phyloP scores from a whole-genome alignment of 2,329 filamentous ascomycete species.

The Pyricularia pennisetigena region DNA sequence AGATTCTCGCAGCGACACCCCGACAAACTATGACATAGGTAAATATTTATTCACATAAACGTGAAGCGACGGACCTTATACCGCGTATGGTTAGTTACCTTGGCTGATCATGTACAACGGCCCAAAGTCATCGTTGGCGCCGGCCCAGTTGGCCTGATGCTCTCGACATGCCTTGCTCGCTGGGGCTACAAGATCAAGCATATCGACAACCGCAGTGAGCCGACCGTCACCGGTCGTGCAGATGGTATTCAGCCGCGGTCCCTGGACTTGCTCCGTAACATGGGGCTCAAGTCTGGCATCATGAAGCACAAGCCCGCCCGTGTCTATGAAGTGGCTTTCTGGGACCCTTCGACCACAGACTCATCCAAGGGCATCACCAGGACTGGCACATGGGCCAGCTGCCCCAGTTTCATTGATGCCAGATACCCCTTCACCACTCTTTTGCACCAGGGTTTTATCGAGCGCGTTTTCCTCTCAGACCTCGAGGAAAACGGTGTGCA shows the following conservation, averaged over 20 bases:
- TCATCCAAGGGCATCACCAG: slow-evolving; percentile 45
- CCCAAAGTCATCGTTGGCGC: slow-evolving; percentile 71
- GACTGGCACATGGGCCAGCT: slow-evolving; percentile 75
- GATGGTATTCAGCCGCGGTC: slow-evolving; percentile 90
- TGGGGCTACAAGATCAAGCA: slow-evolving; percentile 96
- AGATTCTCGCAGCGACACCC: slow-evolving; percentile 3
- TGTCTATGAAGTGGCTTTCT: slow-evolving; percentile 70
- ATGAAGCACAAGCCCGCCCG: slow-evolving; percentile 83
- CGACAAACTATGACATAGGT: slow-evolving; percentile 13
- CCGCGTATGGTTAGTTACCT: not conserved
- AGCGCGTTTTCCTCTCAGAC: slow-evolving; percentile 59
- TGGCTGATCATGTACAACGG: slow-evolving; percentile 17
- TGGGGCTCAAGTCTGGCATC: slow-evolving; percentile 79
- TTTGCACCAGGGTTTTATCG: slow-evolving; percentile 62
- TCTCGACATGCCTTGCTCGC: slow-evolving; percentile 78
- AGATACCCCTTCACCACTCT: slow-evolving; percentile 63
- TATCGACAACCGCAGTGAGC: slow-evolving; percentile 81
- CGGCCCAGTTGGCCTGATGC: slow-evolving; percentile 77
- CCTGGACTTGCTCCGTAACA: slow-evolving; percentile 76
- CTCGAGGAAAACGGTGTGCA: slow-evolving; percentile 49
- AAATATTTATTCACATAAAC: slow-evolving; percentile 3
- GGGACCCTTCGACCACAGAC: slow-evolving; percentile 48
- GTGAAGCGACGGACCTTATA: not conserved
- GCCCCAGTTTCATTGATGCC: slow-evolving; percentile 71
- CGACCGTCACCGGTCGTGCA: slow-evolving; percentile 75